phyloP scores from a whole-genome alignment of 179 eudicot genomes.

The Sideroxylon spinosum region DNA sequence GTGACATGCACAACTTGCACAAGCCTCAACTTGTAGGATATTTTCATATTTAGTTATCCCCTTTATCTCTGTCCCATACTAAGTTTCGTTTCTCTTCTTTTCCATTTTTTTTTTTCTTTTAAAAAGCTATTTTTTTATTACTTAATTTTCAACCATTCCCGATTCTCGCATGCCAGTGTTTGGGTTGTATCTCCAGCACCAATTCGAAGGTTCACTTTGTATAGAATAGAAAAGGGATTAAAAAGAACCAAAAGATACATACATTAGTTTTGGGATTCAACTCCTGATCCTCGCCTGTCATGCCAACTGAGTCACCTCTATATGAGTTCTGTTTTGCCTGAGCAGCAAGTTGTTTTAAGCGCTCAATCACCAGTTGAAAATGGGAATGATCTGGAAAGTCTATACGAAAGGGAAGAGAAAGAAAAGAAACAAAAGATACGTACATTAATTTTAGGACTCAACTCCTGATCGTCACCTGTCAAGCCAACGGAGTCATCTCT shows the following conservation, averaged over 20 bases:
- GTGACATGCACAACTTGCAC: too few species aligned
- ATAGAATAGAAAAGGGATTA: background rate
- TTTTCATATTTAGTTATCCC: too few species aligned
- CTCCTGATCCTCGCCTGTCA: conserved; percentile 31
- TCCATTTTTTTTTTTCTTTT: too few species aligned
- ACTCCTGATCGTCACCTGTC: conserved; percentile 29
- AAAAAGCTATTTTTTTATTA: too few species aligned
- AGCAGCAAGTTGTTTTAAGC: conserved; percentile 33
- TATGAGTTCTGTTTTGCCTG: conserved; percentile 24
- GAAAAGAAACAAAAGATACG: background rate
- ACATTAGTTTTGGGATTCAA: conserved; percentile 20
- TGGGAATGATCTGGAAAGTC: conserved; percentile 50
- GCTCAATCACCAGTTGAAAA: conserved; percentile 50
- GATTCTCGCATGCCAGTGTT: background rate
- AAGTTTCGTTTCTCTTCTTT: too few species aligned
- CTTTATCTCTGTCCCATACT: too few species aligned
- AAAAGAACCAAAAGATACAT: conserved; percentile 7
- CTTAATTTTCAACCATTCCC: too few species aligned
- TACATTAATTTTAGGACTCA: conserved; percentile 22
- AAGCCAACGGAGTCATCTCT: conserved; percentile 29
- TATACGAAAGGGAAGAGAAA: background rate
- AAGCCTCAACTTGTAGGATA: too few species aligned
- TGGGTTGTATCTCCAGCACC: background rate
- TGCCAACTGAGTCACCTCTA: conserved; percentile 26
- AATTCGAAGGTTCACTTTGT: background rate